These are phyloP conservation scores for Platismatia glauca DNA, from an alignment of 495 filamentous ascomycete genomes.

Conservation along the genomic window DNA sequence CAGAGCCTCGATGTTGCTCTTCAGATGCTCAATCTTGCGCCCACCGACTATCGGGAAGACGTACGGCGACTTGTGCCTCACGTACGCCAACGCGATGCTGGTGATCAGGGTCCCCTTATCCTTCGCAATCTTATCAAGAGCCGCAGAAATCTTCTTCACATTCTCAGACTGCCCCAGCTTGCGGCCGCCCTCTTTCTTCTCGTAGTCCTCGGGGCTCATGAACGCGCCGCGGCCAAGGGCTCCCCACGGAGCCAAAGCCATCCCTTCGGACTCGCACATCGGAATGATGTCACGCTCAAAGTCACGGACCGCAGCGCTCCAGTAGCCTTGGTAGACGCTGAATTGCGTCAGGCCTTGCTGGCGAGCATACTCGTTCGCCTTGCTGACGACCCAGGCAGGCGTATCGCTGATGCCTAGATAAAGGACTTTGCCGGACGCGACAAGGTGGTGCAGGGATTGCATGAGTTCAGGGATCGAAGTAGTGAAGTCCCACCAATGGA, in stretches of 20 bases:
- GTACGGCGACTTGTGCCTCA: constrained; percentile 62
- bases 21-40: constrained; percentile 54
- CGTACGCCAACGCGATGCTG: constrained; percentile 59
- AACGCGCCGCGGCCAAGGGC: constrained; percentile 47
- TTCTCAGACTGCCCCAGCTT: constrained; percentile 29
- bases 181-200: constrained; percentile 27
- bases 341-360: constrained; percentile 53
- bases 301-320: constrained; percentile 42
- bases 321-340: constrained; percentile 55
- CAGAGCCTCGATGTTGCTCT: constrained; percentile 54
- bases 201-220: constrained; percentile 33
- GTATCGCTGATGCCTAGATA: constrained; percentile 56
- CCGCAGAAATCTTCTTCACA: constrained; percentile 40
- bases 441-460: constrained; percentile 48
- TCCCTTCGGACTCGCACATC: constrained; percentile 47
- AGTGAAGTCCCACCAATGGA: constrained; percentile 54
- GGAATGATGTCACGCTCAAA: constrained; percentile 51
- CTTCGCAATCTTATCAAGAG: constrained; percentile 50
- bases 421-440: constrained; percentile 49
- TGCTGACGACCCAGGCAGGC: constrained; percentile 55
- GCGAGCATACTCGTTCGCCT: constrained; percentile 51
- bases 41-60: constrained; percentile 70
- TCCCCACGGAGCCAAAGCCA: constrained; percentile 52
- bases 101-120: constrained; percentile 38
- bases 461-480: constrained; percentile 55